These are phyloP conservation scores for Ceratobasidium sp. DNA, from an alignment of 1,284 basidiomycete genomes.

Conservation along the genomic window DNA sequence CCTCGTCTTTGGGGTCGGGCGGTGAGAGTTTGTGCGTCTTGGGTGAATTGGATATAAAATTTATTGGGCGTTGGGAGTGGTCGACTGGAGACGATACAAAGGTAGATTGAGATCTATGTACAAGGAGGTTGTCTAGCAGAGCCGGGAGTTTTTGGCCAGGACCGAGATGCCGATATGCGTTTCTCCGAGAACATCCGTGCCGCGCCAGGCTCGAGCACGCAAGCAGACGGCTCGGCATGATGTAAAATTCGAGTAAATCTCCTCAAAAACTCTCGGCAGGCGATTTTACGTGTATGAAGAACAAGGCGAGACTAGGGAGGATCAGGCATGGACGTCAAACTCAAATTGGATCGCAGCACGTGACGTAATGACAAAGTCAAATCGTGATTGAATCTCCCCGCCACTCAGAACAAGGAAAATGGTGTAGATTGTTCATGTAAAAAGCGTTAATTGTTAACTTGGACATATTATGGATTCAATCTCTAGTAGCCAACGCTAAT, in stretches of 20 bases:
- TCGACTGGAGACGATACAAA: neutral
- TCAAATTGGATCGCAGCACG: neutral
- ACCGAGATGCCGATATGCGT: neutral
- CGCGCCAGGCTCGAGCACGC: neutral
- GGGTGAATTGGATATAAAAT: constrained; percentile 28
- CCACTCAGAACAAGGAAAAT: neutral
- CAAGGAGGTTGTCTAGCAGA: neutral
- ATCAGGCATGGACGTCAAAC: constrained; percentile 1
- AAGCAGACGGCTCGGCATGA: neutral
- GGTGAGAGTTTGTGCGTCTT: neutral
- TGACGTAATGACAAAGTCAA: constrained; percentile 2
- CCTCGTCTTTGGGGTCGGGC: constrained; percentile 10
- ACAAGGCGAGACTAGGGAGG: neutral
- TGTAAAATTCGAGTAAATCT: neutral
- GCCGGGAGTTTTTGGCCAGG: neutral
- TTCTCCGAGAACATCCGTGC: neutral
- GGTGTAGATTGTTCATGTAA: neutral
- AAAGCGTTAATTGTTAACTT: constrained; percentile 6
- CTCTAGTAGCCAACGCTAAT: constrained; percentile 52
- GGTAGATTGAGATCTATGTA: neutral
- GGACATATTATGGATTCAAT: neutral
- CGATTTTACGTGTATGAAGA: neutral
- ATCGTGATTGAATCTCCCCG: neutral
- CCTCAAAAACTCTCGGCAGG: neutral
- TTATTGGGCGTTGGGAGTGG: neutral